Evolutionary conservation across 2,329 filamentous ascomycete genomes (phyloP), one percentile per base, ranked within the genome.

Genomic region (Fusarium nisikadoi): DNA sequence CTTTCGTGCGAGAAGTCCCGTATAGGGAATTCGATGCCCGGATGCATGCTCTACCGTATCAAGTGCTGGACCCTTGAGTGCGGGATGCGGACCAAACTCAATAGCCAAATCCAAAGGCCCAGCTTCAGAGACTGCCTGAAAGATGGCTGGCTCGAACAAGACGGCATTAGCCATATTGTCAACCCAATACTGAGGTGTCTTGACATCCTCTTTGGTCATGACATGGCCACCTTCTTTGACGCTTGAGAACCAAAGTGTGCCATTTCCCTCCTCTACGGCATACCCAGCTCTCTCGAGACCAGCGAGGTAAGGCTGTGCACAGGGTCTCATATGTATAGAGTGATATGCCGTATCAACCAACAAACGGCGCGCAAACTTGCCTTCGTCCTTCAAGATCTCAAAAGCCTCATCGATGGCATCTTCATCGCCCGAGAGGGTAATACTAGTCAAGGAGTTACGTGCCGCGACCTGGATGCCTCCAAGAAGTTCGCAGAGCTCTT

Each of bases 311-410:
- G 58, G 63, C 7, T 38, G 8, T 3, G 57, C 43, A 27, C 43
- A 38, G 5, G 58, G 33, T 3, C 38, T 9, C 25, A 65, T 47
- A 1, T 66, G 53, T 14, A 20, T 17, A 4, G 64, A 66, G 31
- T 66, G 59, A 36, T 66, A 66, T 5, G 64, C 64, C 3, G 39
- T 63, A 19, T 63, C 52, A 10, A 66, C 64, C 20, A 47, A 46
- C 8, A 66, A 41, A 12, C 35, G 35, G 9, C 59, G 52, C 1
- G 53, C 52, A 25, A 66, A 57, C 9, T 47, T 14, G 8, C 49
- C 42, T 3, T 55, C 58, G 7, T 66, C 38, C 2, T 62, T 36
- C 9, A 66, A 23, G 19, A 35, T 16, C 2, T 25, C 31, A 5
- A 39, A 45, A 1, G 52, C 45, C 27, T 43, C 38, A 0, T 16